These are phyloP conservation scores for Marchantia polymorpha DNA, from an alignment of 225 moss, liverwort and hornwort genomes.

Conservation along the genomic window DNA sequence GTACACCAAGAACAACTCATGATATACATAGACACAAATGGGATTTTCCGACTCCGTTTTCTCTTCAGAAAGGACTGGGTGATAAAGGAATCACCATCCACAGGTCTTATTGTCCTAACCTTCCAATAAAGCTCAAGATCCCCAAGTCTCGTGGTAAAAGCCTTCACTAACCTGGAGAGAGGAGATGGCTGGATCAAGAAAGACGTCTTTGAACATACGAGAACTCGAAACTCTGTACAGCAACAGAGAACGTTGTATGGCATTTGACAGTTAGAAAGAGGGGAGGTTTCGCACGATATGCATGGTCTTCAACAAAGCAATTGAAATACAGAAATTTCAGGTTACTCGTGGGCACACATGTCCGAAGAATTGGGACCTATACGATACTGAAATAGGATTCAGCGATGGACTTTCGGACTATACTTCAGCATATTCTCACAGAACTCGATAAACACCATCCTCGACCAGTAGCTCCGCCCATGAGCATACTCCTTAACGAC, in stretches of 20 bases:
- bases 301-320: no score
- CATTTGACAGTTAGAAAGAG: no score
- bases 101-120: no score
- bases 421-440: constrained; percentile 91
- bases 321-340: no score
- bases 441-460: constrained; percentile 88
- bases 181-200: constrained; percentile 79
- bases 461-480: constrained; percentile 88
- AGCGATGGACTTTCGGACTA: constrained; percentile 12
- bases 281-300: no score
- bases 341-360: no score
- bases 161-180: constrained; percentile 66
- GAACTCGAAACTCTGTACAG: constrained; percentile 87
- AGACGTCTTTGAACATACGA: constrained; percentile 88
- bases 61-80: no score
- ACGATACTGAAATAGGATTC: neutral
- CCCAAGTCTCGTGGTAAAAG: neutral
- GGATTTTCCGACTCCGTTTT: no score
- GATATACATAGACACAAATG: neutral
- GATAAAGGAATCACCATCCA: no score
- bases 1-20: no score
- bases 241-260: constrained; percentile 13
- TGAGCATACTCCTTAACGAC: constrained; percentile 91
- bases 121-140: no score
- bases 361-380: no score